phyloP scores from a whole-genome alignment of 2,329 filamentous ascomycete species.

The Trichophyton mentagrophytes region DNA sequence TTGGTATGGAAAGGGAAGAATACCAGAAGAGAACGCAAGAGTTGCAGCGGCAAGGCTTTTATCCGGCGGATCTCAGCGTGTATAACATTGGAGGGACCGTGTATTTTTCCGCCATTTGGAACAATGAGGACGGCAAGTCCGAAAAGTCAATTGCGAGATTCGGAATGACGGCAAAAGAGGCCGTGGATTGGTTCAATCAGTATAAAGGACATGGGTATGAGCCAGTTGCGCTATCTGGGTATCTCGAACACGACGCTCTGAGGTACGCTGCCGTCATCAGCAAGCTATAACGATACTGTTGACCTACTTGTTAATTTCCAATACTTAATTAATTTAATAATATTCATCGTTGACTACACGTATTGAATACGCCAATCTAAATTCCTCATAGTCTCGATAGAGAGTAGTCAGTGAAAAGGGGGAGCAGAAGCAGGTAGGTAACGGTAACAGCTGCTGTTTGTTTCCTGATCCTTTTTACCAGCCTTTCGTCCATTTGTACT shows the following conservation, averaged over 20 bases:
- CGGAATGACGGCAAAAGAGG: constrained; percentile 6
- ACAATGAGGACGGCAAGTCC: constrained; percentile 3
- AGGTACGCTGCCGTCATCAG: background rate
- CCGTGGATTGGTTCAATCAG: background rate
- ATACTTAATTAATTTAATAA: too few species aligned
- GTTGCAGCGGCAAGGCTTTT: constrained; percentile 9
- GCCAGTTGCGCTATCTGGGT: background rate
- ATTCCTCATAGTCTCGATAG: too few species aligned
- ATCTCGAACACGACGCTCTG: background rate
- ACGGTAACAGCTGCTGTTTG: too few species aligned
- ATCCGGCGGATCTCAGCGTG: constrained; percentile 7
- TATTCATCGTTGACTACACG: too few species aligned
- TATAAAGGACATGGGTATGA: background rate
- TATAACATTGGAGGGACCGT: constrained; percentile 6
- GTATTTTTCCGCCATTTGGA: constrained; percentile 10
- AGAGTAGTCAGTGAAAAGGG: too few species aligned
- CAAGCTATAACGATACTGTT: background rate
- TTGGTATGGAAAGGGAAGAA: constrained; percentile 2
- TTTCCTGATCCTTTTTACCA: too few species aligned
- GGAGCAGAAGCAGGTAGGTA: too few species aligned
- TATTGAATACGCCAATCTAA: too few species aligned
- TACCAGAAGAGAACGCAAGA: constrained; percentile 7
- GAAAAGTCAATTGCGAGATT: background rate
- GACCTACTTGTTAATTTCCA: too few species aligned
- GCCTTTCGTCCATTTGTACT: too few species aligned